A percentile compares a stretch with the other conserved stretches of the same genome.
These are phyloP conservation scores for Ensete glaucum DNA, from an alignment of 176 grass and related monocot species.

Conservation along the genomic window DNA sequence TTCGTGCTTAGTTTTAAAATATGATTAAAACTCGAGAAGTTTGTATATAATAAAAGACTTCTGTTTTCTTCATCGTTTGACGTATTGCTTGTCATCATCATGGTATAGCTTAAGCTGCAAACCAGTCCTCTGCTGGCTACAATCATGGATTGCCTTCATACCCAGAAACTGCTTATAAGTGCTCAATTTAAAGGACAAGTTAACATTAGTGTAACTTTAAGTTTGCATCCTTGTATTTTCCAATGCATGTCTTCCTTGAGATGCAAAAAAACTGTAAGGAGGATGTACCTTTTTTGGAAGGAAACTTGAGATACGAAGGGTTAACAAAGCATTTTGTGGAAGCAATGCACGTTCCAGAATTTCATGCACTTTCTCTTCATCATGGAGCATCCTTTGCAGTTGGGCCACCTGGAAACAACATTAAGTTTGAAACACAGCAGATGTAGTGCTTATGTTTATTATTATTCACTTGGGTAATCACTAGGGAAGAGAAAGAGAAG, in stretches of 20 bases:
- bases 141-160: no score
- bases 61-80: not conserved
- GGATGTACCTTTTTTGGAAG: slow-evolving; percentile 35
- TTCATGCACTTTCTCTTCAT: slow-evolving; percentile 52
- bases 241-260: no score
- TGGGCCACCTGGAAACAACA: slow-evolving; percentile 25
- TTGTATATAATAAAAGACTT: not conserved
- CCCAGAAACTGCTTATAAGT: no score
- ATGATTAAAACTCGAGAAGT: not conserved
- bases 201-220: no score
- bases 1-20: no score
- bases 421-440: no score
- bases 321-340: slow-evolving; percentile 1
- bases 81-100: not conserved
- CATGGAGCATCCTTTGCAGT: slow-evolving; percentile 33
- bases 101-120: not conserved
- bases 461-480: no score
- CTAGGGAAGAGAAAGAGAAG: no score
- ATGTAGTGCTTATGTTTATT: no score
- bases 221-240: no score
- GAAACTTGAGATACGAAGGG: slow-evolving; percentile 36
- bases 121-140: not conserved
- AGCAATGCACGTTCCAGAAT: slow-evolving; percentile 43
- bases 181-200: no score
- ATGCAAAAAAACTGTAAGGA: not conserved